Percentiles rank a stretch among this genome's conserved stretches.
Conservation (phyloP, 139 green algal species). For the Coccomyxa sp. region DNA sequence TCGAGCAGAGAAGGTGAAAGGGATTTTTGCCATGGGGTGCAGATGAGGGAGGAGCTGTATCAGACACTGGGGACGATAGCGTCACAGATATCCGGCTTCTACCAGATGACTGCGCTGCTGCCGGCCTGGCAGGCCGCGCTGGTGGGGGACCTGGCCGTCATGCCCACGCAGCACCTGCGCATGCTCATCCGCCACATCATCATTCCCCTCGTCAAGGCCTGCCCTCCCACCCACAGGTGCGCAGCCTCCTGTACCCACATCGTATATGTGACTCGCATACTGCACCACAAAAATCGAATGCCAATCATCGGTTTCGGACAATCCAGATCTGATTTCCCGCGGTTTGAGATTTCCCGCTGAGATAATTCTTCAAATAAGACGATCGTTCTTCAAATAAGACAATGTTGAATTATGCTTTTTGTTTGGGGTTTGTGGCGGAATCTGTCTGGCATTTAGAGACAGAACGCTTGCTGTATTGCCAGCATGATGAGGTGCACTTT, state of each 20-base stretch:
- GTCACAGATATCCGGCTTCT: constrained; percentile 4
- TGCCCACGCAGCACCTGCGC: constrained; percentile 52
- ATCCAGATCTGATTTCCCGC: too few species aligned
- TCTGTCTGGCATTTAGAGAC: too few species aligned
- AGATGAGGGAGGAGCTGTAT: constrained; percentile 39
- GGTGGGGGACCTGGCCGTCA: constrained; percentile 14
- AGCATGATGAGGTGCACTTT: background rate
- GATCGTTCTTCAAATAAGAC: too few species aligned
- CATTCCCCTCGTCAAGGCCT: constrained; percentile 34
- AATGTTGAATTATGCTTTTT: too few species aligned
- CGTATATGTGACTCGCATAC: background rate
- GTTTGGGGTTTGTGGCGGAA: too few species aligned
- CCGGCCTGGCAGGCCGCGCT: constrained; percentile 4
- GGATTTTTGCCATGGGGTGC: too few species aligned
- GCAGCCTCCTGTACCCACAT: background rate
- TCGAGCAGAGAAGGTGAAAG: too few species aligned
- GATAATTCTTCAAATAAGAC: too few species aligned
- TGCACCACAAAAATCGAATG: background rate
- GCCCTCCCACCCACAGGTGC: background rate
- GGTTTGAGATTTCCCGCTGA: too few species aligned
- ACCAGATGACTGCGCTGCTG: constrained; percentile 1
- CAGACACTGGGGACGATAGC: constrained; percentile 39
- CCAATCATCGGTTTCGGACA: too few species aligned
- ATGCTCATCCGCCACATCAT: constrained; percentile 64
- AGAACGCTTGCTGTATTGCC: too few species aligned